Evolutionary conservation across 2,329 filamentous ascomycete genomes (phyloP).

Genomic region (Xylaria sp.): DNA sequence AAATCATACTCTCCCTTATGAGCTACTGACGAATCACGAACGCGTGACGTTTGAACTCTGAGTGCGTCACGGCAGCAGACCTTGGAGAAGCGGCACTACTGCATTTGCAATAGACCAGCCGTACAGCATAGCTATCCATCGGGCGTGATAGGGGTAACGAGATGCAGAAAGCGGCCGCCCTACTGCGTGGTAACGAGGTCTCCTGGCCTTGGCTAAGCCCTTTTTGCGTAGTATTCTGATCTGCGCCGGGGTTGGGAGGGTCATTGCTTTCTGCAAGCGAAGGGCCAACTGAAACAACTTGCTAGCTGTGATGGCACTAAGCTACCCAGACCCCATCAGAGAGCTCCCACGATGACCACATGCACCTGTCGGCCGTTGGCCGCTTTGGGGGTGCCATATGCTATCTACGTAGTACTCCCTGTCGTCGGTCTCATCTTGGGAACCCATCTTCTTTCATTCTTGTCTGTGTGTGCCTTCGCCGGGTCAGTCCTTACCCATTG

Average conservation of each 20-base stretch:
- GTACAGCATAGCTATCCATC: neutral
- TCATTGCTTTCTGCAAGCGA: slow-evolving; percentile 12
- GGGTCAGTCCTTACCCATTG: slow-evolving; percentile 22
- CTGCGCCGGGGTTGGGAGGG: slow-evolving; percentile 14
- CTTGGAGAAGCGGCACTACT: neutral
- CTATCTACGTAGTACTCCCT: neutral
- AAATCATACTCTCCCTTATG: neutral
- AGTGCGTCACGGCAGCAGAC: neutral
- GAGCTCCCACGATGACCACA: slow-evolving; percentile 12
- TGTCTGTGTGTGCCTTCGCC: slow-evolving; percentile 7
- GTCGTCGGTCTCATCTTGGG: slow-evolving; percentile 1
- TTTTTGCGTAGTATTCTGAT: slow-evolving; percentile 11
- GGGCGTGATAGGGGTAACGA: neutral
- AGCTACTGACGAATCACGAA: slow-evolving; percentile 4
- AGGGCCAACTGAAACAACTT: slow-evolving; percentile 21
- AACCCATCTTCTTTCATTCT: slow-evolving; percentile 5
- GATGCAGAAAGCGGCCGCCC: neutral
- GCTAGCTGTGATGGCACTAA: slow-evolving; percentile 13
- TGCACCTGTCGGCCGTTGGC: slow-evolving; percentile 5
- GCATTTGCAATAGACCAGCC: neutral
- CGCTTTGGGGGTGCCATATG: neutral
- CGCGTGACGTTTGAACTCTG: neutral
- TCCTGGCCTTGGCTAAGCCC: neutral
- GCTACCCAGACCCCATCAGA: neutral
- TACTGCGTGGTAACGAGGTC: neutral